phyloP scores from a whole-genome alignment of 129 eudicot genomes.

The Silybum marianum region DNA sequence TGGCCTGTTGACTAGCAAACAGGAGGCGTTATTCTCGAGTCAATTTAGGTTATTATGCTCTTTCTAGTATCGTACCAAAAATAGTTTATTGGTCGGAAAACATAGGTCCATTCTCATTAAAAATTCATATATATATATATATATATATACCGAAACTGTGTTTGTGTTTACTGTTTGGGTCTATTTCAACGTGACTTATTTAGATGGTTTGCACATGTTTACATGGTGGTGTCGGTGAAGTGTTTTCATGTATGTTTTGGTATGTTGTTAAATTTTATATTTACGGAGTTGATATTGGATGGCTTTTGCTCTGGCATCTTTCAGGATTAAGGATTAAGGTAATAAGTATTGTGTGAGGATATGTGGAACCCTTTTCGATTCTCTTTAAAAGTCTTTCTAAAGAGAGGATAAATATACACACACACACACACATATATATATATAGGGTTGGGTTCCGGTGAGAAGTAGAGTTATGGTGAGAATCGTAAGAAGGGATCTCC shows the following conservation, averaged over 20 bases:
- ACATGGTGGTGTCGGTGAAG: conserved; percentile 21
- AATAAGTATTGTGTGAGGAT: neutral
- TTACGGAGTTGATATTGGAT: conserved; percentile 22
- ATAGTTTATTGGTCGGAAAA: conserved; percentile 28
- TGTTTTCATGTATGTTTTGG: neutral
- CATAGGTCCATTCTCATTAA: conserved; percentile 23
- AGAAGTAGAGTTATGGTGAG: too few relatives aligned
- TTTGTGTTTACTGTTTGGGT: conserved; percentile 17
- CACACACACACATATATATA: too few relatives aligned
- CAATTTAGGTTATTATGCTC: conserved; percentile 35
- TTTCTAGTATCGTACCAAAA: neutral
- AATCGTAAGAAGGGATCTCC: too few relatives aligned
- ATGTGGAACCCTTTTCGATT: neutral
- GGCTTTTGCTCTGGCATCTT: neutral
- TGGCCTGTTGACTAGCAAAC: conserved; percentile 79
- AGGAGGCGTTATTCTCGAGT: conserved; percentile 81
- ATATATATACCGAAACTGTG: conserved; percentile 31
- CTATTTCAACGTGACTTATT: neutral
- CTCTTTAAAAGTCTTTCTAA: too few relatives aligned
- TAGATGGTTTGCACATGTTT: conserved; percentile 11
- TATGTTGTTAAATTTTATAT: conserved; percentile 24
- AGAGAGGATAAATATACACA: neutral
- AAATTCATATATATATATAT: too few relatives aligned
- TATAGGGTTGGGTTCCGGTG: too few relatives aligned
- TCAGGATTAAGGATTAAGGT: neutral